Conservation (phyloP, 257 asterid species). For the Striga asiatica region DNA sequence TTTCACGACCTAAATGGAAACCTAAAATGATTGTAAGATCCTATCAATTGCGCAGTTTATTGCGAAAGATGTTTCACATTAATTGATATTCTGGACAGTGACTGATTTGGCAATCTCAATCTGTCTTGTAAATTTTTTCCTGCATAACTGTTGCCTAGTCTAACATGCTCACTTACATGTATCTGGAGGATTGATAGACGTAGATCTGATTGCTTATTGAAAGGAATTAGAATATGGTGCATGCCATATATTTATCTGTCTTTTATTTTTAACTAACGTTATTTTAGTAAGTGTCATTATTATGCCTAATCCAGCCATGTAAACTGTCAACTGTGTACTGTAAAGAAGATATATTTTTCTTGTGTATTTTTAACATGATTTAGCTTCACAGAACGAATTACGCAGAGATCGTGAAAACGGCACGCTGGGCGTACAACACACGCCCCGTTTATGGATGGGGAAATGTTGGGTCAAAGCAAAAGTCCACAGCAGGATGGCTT, state of each 20-base stretch:
- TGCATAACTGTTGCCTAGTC: no score
- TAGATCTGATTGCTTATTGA: no score
- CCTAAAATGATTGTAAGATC: neutral
- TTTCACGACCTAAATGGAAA: neutral
- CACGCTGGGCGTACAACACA: constrained; percentile 89
- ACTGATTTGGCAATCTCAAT: neutral
- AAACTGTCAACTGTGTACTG: neutral
- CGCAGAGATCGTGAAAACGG: constrained; percentile 69
- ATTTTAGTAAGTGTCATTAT: neutral
- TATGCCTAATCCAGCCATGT: neutral
- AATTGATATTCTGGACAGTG: no score
- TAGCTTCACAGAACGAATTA: constrained; percentile 70
- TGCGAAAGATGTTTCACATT: neutral
- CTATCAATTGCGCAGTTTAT: neutral
- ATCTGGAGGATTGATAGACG: no score
- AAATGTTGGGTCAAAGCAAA: constrained; percentile 66
- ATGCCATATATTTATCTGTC: neutral
- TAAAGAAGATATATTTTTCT: neutral
- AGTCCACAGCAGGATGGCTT: constrained; percentile 98
- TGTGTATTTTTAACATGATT: constrained; percentile 16
- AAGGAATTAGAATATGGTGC: no score
- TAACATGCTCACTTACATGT: no score
- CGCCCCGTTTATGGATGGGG: constrained; percentile 97
- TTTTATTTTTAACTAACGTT: neutral
- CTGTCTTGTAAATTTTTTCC: no score